These are phyloP conservation scores for Ormosia emarginata DNA, from an alignment of 306 rosid species.

Conservation along the genomic window DNA sequence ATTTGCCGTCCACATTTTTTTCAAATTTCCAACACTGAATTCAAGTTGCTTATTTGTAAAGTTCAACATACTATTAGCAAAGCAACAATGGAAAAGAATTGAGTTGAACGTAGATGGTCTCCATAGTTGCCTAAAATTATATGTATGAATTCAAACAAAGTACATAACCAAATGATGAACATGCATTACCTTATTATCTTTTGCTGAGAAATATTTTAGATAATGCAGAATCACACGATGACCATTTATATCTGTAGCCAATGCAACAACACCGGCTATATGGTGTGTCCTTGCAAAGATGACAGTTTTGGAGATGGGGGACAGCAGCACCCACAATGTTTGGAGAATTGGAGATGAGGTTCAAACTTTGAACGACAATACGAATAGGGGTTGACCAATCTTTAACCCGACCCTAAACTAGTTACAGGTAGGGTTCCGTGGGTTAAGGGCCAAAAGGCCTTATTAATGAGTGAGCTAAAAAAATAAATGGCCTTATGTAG, in stretches of 20 bases:
- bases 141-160: neutral
- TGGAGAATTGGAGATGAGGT: too few relatives aligned
- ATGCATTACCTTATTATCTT: constrained; percentile 43
- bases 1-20: neutral
- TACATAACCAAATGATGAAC: neutral
- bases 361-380: too few relatives aligned
- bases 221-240: constrained; percentile 54
- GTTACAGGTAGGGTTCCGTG: too few relatives aligned
- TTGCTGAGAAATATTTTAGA: constrained; percentile 37
- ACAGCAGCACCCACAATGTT: too few relatives aligned
- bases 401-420: too few relatives aligned
- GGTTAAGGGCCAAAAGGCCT: too few relatives aligned
- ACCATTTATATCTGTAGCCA: constrained; percentile 48
- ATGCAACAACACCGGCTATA: constrained; percentile 32
- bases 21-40: neutral
- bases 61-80: neutral
- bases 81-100: neutral
- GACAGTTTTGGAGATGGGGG: too few relatives aligned
- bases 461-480: too few relatives aligned
- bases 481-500: too few relatives aligned
- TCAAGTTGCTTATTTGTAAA: neutral
- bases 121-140: neutral
- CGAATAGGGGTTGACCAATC: too few relatives aligned
- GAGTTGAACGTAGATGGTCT: neutral
- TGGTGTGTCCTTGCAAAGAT: too few relatives aligned